phyloP scores from a whole-genome alignment of 805 yeast genomes.

The Yarrowia sp. region DNA sequence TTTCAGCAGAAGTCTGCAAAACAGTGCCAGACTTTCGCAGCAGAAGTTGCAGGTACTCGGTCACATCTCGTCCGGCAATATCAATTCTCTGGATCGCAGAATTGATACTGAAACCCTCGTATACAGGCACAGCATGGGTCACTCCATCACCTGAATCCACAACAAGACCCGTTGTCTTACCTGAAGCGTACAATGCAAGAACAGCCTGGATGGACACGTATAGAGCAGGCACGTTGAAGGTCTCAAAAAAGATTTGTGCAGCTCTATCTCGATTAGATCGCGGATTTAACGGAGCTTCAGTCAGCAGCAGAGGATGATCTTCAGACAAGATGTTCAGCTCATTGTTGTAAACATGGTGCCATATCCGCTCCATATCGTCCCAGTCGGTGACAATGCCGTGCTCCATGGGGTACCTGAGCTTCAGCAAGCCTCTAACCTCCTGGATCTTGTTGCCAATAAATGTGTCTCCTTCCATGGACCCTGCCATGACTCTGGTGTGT shows the following conservation, averaged over 20 bases:
- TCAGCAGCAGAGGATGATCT: slow-evolving; percentile 85
- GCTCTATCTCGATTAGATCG: slow-evolving; percentile 62
- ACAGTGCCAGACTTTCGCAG: slow-evolving; percentile 73
- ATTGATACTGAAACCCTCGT: slow-evolving; percentile 83
- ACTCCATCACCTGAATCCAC: slow-evolving; percentile 95
- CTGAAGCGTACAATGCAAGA: slow-evolving; percentile 82
- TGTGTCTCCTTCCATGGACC: slow-evolving; percentile 66
- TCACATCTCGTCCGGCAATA: slow-evolving; percentile 85
- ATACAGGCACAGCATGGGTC: slow-evolving; percentile 85
- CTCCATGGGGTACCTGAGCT: slow-evolving; percentile 71
- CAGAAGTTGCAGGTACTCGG: slow-evolving; percentile 73
- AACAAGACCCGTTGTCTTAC: slow-evolving; percentile 89
- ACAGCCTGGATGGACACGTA: slow-evolving; percentile 79
- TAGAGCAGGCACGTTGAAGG: slow-evolving; percentile 77
- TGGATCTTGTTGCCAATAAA: slow-evolving; percentile 82
- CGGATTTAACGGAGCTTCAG: slow-evolving; percentile 90
- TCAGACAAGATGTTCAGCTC: slow-evolving; percentile 66
- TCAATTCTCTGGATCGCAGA: slow-evolving; percentile 76
- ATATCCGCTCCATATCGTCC: slow-evolving; percentile 83
- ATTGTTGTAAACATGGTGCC: slow-evolving; percentile 71
- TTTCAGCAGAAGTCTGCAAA: slow-evolving; percentile 75
- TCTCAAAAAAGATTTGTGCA: slow-evolving; percentile 74
- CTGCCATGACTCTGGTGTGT: slow-evolving; percentile 83
- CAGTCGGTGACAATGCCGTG: slow-evolving; percentile 84
- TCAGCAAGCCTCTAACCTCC: slow-evolving; percentile 75